Percentiles rank a stretch among this genome's conserved stretches.
These are phyloP conservation scores for Elongisporangium senticosum DNA, from an alignment of 352 stramenopile species.

Conservation along the genomic window DNA sequence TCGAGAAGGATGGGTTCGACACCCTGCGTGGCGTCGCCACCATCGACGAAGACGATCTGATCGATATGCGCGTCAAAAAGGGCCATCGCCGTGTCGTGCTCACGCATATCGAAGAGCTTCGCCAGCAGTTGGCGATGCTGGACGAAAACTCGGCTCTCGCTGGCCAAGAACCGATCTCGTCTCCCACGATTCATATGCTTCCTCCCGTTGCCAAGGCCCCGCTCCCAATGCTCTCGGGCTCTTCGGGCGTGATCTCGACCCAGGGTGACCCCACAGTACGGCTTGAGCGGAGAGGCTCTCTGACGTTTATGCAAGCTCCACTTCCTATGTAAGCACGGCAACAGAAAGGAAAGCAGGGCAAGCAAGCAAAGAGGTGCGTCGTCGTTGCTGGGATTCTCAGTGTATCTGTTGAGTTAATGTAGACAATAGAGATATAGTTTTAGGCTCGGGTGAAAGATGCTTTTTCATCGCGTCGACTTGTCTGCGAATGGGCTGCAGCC, in stretches of 20 bases:
- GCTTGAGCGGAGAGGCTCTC: slow-evolving; percentile 43
- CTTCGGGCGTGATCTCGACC: neutral
- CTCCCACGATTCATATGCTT: slow-evolving; percentile 76
- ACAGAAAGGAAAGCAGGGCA: slow-evolving; percentile 2
- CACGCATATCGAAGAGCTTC: slow-evolving; percentile 81
- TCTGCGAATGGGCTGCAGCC: slow-evolving; percentile 81
- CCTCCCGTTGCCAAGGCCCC: slow-evolving; percentile 45
- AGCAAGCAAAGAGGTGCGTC: slow-evolving; percentile 7
- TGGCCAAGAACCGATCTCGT: slow-evolving; percentile 63
- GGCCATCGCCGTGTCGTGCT: slow-evolving; percentile 80
- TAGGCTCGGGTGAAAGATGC: neutral
- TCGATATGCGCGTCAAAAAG: slow-evolving; percentile 88
- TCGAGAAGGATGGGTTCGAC: slow-evolving; percentile 86
- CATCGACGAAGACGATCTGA: slow-evolving; percentile 83
- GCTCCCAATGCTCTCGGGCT: neutral
- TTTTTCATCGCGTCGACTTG: slow-evolving; percentile 65
- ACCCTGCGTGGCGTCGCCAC: slow-evolving; percentile 78
- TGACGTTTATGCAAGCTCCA: slow-evolving; percentile 13
- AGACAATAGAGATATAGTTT: slow-evolving; percentile 13
- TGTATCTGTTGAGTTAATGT: slow-evolving; percentile 7
- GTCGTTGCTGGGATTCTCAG: neutral
- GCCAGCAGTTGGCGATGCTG: slow-evolving; percentile 50
- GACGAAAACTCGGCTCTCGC: slow-evolving; percentile 53
- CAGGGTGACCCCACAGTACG: slow-evolving; percentile 13
- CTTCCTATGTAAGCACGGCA: slow-evolving; percentile 1